Conservation (phyloP, 495 filamentous ascomycete genomes). For the Talaromyces proteolyticus region DNA sequence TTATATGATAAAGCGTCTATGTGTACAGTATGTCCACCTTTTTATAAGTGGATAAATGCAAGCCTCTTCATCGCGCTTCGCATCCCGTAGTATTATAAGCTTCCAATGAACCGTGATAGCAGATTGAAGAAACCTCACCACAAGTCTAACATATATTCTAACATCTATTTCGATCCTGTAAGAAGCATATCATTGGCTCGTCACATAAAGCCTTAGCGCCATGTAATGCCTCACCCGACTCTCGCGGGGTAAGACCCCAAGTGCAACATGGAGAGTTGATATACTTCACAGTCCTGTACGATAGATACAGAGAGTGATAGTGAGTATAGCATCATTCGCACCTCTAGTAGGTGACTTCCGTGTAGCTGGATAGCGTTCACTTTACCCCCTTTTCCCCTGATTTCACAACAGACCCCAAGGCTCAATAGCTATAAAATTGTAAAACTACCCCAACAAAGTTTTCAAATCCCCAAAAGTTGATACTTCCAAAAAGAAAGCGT, state of each 20-base stretch:
- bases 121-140: too few relatives aligned
- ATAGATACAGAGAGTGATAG: not conserved
- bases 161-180: not conserved
- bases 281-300: not conserved
- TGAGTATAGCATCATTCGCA: not conserved
- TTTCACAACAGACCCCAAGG: not conserved
- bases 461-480: too few relatives aligned
- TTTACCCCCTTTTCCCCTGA: not conserved
- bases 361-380: not conserved
- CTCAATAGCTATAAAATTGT: too few relatives aligned
- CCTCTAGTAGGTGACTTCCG: not conserved
- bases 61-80: too few relatives aligned
- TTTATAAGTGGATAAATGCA: too few relatives aligned
- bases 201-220: not conserved
- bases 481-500: too few relatives aligned
- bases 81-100: too few relatives aligned
- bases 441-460: slow-evolving; percentile 11
- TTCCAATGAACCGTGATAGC: too few relatives aligned
- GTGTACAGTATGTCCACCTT: too few relatives aligned
- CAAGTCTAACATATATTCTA: too few relatives aligned
- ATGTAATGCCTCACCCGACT: not conserved
- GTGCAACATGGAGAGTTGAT: not conserved
- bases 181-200: not conserved
- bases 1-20: too few relatives aligned
- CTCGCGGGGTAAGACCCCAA: not conserved